phyloP scores from a whole-genome alignment of 2,329 filamentous ascomycete genomes.

The Zalaria sp. region DNA sequence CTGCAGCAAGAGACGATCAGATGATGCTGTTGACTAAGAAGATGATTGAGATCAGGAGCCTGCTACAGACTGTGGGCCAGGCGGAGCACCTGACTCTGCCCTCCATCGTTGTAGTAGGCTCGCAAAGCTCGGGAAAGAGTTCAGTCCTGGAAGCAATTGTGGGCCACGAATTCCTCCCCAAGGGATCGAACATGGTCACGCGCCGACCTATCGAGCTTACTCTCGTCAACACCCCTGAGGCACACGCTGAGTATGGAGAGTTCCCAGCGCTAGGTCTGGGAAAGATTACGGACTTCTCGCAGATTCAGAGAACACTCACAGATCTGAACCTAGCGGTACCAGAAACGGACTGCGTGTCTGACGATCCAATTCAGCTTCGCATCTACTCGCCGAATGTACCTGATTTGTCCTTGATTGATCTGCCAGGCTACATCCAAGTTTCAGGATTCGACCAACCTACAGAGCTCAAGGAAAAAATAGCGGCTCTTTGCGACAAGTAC shows the following conservation, averaged over 20 bases:
- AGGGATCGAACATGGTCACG: slow-evolving; percentile 98
- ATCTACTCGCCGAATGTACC: slow-evolving; percentile 94
- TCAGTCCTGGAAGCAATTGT: slow-evolving; percentile 95
- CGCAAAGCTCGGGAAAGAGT: slow-evolving; percentile 95
- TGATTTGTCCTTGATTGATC: slow-evolving; percentile 86
- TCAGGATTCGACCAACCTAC: slow-evolving; percentile 79
- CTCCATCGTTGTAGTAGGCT: slow-evolving; percentile 98
- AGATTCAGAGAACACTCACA: slow-evolving; percentile 85
- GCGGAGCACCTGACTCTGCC: slow-evolving; percentile 77
- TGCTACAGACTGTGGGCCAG: slow-evolving; percentile 83
- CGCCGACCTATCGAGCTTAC: slow-evolving; percentile 90
- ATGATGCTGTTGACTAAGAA: slow-evolving; percentile 99
- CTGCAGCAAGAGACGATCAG: slow-evolving; percentile 76
- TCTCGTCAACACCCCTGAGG: slow-evolving; percentile 83
- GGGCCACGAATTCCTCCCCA: slow-evolving; percentile 92
- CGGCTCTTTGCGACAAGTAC: slow-evolving; percentile 94
- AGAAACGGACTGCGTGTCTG: slow-evolving; percentile 79
- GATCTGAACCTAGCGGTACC: slow-evolving; percentile 91
- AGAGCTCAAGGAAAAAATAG: slow-evolving; percentile 89
- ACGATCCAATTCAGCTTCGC: slow-evolving; percentile 90
- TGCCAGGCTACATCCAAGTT: slow-evolving; percentile 96
- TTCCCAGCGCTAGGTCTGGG: slow-evolving; percentile 84
- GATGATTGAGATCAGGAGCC: slow-evolving; percentile 96
- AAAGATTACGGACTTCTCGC: slow-evolving; percentile 80
- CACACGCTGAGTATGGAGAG: slow-evolving; percentile 81